These are phyloP conservation scores for Microcos paniculata DNA, from an alignment of 345 rosid genomes.

Conservation along the genomic window DNA sequence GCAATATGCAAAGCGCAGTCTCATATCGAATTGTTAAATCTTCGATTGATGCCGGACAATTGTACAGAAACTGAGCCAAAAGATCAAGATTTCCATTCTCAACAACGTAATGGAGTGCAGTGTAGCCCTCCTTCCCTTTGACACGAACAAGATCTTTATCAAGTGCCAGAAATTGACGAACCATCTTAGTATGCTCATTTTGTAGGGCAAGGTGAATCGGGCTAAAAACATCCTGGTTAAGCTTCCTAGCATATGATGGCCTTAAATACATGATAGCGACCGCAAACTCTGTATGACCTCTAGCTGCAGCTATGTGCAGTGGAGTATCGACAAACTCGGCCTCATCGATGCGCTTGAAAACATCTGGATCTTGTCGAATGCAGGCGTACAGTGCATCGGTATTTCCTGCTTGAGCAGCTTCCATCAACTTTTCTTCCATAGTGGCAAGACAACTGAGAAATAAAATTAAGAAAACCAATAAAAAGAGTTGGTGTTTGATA, in stretches of 20 bases:
- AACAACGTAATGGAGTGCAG: constrained; percentile 20
- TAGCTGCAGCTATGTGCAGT: too few species aligned
- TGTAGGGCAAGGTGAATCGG: constrained; percentile 26
- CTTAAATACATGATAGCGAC: constrained; percentile 16
- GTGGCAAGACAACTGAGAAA: too few species aligned
- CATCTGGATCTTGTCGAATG: not conserved
- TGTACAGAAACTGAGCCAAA: constrained; percentile 24
- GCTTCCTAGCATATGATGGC: constrained; percentile 23
- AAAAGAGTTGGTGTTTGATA: too few species aligned
- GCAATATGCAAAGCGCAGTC: too few species aligned
- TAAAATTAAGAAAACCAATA: too few species aligned
- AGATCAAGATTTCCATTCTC: constrained; percentile 9
- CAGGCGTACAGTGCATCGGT: constrained; percentile 5
- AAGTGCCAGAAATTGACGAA: not conserved
- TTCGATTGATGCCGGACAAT: constrained; percentile 21
- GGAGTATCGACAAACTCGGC: too few species aligned
- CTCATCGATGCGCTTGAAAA: constrained; percentile 7
- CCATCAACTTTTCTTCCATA: not conserved
- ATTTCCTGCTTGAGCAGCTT: constrained; percentile 3
- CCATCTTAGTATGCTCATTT: not conserved
- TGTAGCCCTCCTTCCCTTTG: constrained; percentile 25
- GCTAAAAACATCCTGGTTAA: constrained; percentile 6
- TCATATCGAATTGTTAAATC: constrained; percentile 23
- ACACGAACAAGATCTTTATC: too few species aligned
- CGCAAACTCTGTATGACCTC: too few species aligned